Base-by-base conservation (phyloP, 345 rosid species). In the Garcia nutans region DNA sequence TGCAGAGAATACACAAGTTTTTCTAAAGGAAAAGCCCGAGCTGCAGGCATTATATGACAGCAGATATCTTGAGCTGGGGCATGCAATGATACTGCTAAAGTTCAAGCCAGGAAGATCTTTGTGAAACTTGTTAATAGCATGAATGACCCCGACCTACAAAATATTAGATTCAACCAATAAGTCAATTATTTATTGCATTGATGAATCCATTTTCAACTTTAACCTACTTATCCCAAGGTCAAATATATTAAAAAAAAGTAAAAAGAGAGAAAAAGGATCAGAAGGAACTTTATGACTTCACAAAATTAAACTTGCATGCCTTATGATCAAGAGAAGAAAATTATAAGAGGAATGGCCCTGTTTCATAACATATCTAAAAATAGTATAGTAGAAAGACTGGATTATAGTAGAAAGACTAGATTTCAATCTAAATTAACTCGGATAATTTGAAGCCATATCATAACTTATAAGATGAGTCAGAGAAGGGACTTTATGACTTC, bases 31-130 rank as follows among this genome's bases (percentile, higher is more conserved):
- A 93, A 96, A 81, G 99, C 99, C 79, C 97, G 88, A 71, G 99
- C 98, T 31, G 98, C 92, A 50, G 98, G 99, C 99, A 96, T 96
- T 81, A 96, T 96, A 81, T 91, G 91, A 74, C 97, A 96, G 68
- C 96, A 94, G 67, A 96, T 85, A 56, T 93, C 99, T 82, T 96
- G 99, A 80, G 88, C 93, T 73, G 99, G 97, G 8, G 99, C 99
- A 73, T 96, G 99, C 68, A 96, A 88, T 57, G 98, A 96, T 55
- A 92, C 97, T n/a, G 98, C 99, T 74, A 96, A 96, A 87, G 87
- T 93, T 96, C 83, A 96, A 60, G 74, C 98, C 98, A 13, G 97
- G 99, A 72, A 96, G 84, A 83, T 96, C 97, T 73, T 77, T 82
- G 74, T 96, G 92, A 83, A 93, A 90, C 89, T 88, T 96, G 90